Percentiles rank a stretch among this genome's conserved stretches.
These are phyloP conservation scores for Yamadazyma tumulicola DNA, from an alignment of 805 yeast species.

Conservation along the genomic window DNA sequence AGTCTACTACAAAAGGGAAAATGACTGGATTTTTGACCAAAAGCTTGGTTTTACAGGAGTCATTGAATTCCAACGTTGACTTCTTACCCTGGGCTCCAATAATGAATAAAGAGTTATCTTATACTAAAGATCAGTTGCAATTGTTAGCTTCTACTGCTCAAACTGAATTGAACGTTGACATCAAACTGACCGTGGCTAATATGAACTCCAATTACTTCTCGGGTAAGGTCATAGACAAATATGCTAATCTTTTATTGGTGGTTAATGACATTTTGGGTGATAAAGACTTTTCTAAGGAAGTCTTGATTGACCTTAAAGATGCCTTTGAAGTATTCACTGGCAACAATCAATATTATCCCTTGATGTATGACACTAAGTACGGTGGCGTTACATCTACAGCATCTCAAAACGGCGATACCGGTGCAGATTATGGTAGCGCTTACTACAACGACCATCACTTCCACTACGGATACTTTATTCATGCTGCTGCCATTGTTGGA, in stretches of 20 bases:
- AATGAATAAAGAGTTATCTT: constrained; percentile 27
- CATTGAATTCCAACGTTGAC: constrained; percentile 35
- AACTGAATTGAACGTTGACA: constrained; percentile 45
- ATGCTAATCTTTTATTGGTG: constrained; percentile 52
- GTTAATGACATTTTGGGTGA: constrained; percentile 47
- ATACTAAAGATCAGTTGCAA: constrained; percentile 42
- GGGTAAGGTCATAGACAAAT: constrained; percentile 55
- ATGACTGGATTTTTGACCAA: constrained; percentile 46
- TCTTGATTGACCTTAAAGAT: constrained; percentile 34
- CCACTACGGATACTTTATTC: constrained; percentile 81
- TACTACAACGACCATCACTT: constrained; percentile 86
- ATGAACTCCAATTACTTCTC: constrained; percentile 46
- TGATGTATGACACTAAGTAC: constrained; percentile 53
- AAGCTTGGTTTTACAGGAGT: constrained; percentile 34
- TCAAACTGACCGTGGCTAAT: constrained; percentile 34
- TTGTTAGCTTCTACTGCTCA: constrained; percentile 44
- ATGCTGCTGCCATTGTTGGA: constrained; percentile 80
- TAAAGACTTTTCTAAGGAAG: constrained; percentile 30
- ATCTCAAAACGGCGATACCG: constrained; percentile 40
- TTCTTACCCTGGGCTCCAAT: constrained; percentile 46
- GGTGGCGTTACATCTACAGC: constrained; percentile 57
- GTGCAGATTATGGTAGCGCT: constrained; percentile 65
- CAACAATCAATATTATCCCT: constrained; percentile 46
- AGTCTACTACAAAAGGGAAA: constrained; percentile 50
- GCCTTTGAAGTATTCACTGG: constrained; percentile 41